phyloP scores from a whole-genome alignment of 2,329 filamentous ascomycete species.

The Cadophora sp. region DNA sequence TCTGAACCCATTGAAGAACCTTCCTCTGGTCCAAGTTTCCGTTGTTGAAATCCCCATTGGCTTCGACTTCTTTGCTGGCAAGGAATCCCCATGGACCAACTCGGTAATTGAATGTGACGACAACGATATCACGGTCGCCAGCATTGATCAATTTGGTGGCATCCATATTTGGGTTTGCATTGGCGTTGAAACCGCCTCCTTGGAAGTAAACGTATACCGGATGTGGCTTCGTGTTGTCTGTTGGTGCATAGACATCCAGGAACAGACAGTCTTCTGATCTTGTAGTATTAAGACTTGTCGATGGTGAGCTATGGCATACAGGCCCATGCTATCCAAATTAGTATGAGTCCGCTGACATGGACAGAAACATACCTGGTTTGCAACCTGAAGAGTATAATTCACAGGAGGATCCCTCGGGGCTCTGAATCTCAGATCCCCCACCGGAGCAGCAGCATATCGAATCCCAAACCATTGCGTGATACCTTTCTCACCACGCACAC shows the following conservation, averaged over 20 bases:
- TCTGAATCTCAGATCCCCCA: constrained; percentile 69
- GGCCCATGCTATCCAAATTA: constrained; percentile 35
- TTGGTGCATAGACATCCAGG: constrained; percentile 68
- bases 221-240: constrained; percentile 50
- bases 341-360: background rate
- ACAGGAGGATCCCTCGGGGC: constrained; percentile 67
- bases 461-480: constrained; percentile 77
- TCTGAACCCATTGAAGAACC: constrained; percentile 72
- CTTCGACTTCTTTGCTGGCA: constrained; percentile 59
- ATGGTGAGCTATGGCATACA: constrained; percentile 38
- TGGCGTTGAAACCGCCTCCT: constrained; percentile 65
- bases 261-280: constrained; percentile 73
- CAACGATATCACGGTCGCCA: constrained; percentile 65
- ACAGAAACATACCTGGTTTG: constrained; percentile 36
- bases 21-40: constrained; percentile 75
- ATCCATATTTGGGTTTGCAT: constrained; percentile 60
- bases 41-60: constrained; percentile 65
- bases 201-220: constrained; percentile 69
- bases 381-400: constrained; percentile 33
- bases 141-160: constrained; percentile 66
- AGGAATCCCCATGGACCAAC: constrained; percentile 79
- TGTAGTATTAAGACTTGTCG: constrained; percentile 39
- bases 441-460: constrained; percentile 73
- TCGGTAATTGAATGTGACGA: constrained; percentile 79
- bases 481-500: constrained; percentile 59